Base-by-base conservation (phyloP, 352 stramenopile genomes). In the Globisporangium parvum region DNA sequence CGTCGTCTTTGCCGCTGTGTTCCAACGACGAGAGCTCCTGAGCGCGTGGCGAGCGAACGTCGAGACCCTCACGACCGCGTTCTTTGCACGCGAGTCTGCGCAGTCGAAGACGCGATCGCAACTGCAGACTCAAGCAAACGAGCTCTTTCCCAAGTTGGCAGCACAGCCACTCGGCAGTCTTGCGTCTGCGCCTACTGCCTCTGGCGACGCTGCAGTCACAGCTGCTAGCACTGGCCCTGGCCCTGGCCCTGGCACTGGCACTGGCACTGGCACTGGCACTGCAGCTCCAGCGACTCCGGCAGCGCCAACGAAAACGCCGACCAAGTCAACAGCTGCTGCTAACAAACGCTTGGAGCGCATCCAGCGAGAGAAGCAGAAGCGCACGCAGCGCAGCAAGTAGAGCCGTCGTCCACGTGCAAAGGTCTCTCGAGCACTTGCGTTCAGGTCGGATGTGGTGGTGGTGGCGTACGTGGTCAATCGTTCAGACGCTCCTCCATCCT, bases 321-420 rank as follows among this genome's bases (percentile, higher is more conserved):
- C 57, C 8, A 63, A 59, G 28, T 12, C 41, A 37, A 23, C 24
- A 6, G 26, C 9, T 28, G 17, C 40, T 20, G 20, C 52, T 14
- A 44, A 59, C 31, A 63, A 62, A 33, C 54, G 55, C 5, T 15
- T 63, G 28, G 60, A 63, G 47, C 60, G 60, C 24, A 53, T 66
- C 31, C 60, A 66, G 41, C 57, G 62, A 23, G 60, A 63, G 47
- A 66, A 65, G 44, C 51, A 49, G 17, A 57, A 47, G 23, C 42
- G 49, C 20, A 49, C 48, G 37, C 51, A 49, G 33, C 45, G 46
- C 2, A 18, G 41, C 3, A 53, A 49, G 23, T 28, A 54, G 37
- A n/a, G n/a, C n/a, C 14, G 20, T 18, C 41, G 20, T n/a, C 37
- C n/a, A n/a, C n/a, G n/a, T n/a, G n/a, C n/a, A n/a, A n/a, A n/a